These are phyloP conservation scores for Neurospora sp. DNA, from an alignment of 2,329 filamentous ascomycete genomes.

Conservation along the genomic window DNA sequence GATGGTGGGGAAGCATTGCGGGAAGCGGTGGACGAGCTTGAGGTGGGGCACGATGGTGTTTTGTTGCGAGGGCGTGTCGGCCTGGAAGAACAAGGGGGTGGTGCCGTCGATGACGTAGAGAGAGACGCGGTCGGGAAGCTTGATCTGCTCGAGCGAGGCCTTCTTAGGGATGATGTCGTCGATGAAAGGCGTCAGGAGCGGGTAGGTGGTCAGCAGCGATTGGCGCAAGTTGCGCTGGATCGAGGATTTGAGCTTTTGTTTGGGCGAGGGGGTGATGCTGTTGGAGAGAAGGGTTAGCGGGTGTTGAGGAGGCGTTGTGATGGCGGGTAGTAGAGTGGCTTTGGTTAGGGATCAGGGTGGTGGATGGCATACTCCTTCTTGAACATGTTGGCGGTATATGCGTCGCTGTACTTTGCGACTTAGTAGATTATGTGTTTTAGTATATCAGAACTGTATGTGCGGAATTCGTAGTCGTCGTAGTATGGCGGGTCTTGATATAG, in stretches of 20 bases:
- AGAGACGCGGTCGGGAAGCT: slow-evolving; percentile 81
- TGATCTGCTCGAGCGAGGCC: slow-evolving; percentile 78
- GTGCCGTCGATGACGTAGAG: slow-evolving; percentile 73
- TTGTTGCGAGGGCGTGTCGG: slow-evolving; percentile 40
- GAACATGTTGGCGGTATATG: slow-evolving; percentile 55
- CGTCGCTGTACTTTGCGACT: neutral
- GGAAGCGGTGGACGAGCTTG: slow-evolving; percentile 81
- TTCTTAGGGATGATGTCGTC: slow-evolving; percentile 96
- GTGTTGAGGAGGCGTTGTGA: slow-evolving; percentile 10
- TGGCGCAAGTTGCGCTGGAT: slow-evolving; percentile 79
- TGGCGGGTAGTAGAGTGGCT: neutral
- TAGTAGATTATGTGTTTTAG: neutral
- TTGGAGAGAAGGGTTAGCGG: slow-evolving; percentile 12
- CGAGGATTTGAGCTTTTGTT: slow-evolving; percentile 96
- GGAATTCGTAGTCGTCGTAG: neutral
- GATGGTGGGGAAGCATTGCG: slow-evolving; percentile 70
- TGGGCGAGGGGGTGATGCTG: slow-evolving; percentile 67
- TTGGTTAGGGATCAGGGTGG: neutral
- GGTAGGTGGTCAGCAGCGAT: slow-evolving; percentile 76
- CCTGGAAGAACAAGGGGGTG: slow-evolving; percentile 84
- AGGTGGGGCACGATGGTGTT: slow-evolving; percentile 79
- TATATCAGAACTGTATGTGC: neutral
- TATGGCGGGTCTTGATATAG: neutral
- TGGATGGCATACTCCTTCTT: slow-evolving; percentile 68
- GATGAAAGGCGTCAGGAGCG: slow-evolving; percentile 75